Evolutionary conservation across 2,329 filamentous ascomycete species (phyloP).

Genomic region (Hymenoscyphus repandus): DNA sequence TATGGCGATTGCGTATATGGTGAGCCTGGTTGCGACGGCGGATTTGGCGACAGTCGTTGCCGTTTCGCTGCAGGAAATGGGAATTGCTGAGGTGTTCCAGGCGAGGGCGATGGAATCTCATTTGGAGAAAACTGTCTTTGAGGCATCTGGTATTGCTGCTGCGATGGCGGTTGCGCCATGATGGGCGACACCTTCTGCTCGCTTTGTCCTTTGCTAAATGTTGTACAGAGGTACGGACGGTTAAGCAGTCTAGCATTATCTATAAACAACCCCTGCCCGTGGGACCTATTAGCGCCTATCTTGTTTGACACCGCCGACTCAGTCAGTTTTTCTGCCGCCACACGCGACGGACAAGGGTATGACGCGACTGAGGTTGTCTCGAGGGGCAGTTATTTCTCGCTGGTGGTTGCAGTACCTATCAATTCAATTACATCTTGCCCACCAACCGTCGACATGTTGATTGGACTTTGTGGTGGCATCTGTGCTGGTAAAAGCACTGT

Average conservation of each 20-base stretch:
- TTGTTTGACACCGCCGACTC: no score
- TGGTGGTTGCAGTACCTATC: neutral
- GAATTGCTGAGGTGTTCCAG: constrained; percentile 52
- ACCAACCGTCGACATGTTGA: constrained; percentile 52
- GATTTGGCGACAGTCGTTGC: constrained; percentile 64
- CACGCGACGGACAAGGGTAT: no score
- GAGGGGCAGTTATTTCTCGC: no score
- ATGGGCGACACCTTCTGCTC: constrained; percentile 4
- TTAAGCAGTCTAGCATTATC: no score
- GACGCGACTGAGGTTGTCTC: no score
- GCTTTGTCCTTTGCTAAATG: no score
- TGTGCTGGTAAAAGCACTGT: constrained; percentile 91
- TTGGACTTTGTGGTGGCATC: constrained; percentile 77
- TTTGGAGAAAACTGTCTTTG: constrained; percentile 58
- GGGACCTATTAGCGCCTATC: no score
- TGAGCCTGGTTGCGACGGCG: constrained; percentile 61
- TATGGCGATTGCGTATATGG: constrained; percentile 52
- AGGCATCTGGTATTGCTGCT: constrained; percentile 36
- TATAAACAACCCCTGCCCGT: no score
- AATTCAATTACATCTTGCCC: neutral
- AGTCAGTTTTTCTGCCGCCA: no score
- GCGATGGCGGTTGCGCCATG: constrained; percentile 33
- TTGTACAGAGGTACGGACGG: no score
- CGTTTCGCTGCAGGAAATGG: constrained; percentile 67
- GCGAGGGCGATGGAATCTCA: constrained; percentile 53